Evolutionary conservation across 805 yeast species (phyloP).

Genomic region (Saturnispora saitoi): DNA sequence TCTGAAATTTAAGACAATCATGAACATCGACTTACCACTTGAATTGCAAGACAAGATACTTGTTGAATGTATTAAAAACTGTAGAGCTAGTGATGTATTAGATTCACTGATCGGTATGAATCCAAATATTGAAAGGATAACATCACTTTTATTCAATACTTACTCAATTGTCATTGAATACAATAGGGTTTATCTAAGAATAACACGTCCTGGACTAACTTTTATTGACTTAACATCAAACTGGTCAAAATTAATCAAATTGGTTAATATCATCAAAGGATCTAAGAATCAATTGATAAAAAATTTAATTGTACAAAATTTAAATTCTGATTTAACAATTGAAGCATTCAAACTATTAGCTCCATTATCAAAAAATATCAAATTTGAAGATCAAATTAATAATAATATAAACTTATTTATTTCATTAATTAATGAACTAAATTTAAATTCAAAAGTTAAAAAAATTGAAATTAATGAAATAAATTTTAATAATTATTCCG

Average conservation of each 20-base stretch:
- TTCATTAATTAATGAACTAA: background rate
- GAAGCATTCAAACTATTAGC: slow-evolving; percentile 3
- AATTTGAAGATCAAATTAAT: slow-evolving; percentile 5
- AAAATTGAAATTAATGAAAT: slow-evolving; percentile 4
- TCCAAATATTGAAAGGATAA: background rate
- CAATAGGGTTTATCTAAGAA: slow-evolving; percentile 3
- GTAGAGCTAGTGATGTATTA: slow-evolving; percentile 5
- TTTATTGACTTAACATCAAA: slow-evolving; percentile 3
- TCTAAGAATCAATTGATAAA: background rate
- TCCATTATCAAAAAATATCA: background rate
- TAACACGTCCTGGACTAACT: slow-evolving; percentile 4
- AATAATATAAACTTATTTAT: background rate
- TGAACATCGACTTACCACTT: background rate
- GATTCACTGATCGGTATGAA: background rate
- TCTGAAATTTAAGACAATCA: too few species aligned
- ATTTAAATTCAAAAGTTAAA: background rate
- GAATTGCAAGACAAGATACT: slow-evolving; percentile 2
- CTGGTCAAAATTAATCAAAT: background rate
- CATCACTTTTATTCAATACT: background rate
- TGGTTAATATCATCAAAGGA: background rate
- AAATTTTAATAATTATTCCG: background rate
- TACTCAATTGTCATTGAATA: slow-evolving; percentile 6
- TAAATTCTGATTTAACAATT: background rate
- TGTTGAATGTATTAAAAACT: slow-evolving; percentile 1
- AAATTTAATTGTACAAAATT: slow-evolving; percentile 3